These are phyloP conservation scores for Thermomucor indicae-seudaticae DNA, from an alignment of 371 early-diverging fungal genomes.

Conservation along the genomic window DNA sequence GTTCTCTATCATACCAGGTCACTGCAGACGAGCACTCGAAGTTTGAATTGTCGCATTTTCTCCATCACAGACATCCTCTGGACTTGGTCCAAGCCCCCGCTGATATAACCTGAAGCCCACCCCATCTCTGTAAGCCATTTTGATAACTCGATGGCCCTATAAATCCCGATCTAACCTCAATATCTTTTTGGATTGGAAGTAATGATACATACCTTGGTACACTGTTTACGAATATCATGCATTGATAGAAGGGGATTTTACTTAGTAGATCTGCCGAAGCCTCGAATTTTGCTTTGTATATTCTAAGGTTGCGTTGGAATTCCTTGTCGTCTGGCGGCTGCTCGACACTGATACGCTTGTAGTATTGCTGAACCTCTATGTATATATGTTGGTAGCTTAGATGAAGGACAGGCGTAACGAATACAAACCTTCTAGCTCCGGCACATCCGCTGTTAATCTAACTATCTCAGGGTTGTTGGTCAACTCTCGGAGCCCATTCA, in stretches of 20 bases:
- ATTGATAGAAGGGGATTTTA: constrained; percentile 59
- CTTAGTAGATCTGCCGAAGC: constrained; percentile 43
- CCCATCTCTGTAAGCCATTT: constrained; percentile 54
- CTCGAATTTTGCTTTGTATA: constrained; percentile 53
- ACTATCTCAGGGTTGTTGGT: constrained; percentile 51
- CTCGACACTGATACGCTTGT: constrained; percentile 19
- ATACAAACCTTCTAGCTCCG: constrained; percentile 49
- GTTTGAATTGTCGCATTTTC: constrained; percentile 59
- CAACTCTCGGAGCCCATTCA: constrained; percentile 27
- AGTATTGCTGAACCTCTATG: constrained; percentile 60
- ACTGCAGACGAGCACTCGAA: constrained; percentile 75
- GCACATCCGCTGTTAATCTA: constrained; percentile 56
- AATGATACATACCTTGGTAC: constrained; percentile 22
- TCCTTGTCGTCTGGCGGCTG: constrained; percentile 1
- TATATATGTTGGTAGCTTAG: background rate
- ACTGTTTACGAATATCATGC: constrained; percentile 63
- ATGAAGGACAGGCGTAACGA: background rate
- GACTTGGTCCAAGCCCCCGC: constrained; percentile 47
- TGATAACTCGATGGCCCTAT: constrained; percentile 47
- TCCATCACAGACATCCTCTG: constrained; percentile 63
- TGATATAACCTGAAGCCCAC: constrained; percentile 54
- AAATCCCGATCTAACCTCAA: background rate
- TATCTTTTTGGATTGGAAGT: background rate
- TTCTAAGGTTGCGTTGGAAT: constrained; percentile 12
- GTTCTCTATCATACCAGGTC: constrained; percentile 51